Percentiles rank a stretch among this genome's conserved stretches.
Conservation (phyloP, 345 rosid genomes). For the Brassica nigra region DNA sequence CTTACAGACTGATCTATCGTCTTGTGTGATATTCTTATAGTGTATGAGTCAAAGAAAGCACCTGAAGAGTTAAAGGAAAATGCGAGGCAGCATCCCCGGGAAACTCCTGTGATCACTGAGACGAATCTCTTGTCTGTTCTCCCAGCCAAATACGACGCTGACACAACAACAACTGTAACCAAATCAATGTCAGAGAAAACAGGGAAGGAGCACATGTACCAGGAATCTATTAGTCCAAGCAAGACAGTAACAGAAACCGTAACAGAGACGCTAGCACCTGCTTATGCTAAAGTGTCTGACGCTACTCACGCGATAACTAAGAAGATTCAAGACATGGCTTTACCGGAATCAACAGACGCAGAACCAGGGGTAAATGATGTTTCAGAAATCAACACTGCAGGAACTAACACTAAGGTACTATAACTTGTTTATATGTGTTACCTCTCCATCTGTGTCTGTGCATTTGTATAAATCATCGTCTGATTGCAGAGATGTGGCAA, state of each 20-base stretch:
- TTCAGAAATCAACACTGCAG: conserved; percentile 30
- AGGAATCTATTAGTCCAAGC: conserved; percentile 29
- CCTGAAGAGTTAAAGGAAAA: conserved; percentile 52
- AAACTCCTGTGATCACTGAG: conserved; percentile 47
- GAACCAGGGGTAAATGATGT: conserved; percentile 26
- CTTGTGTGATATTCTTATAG: conserved; percentile 40
- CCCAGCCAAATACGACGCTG: conserved; percentile 24
- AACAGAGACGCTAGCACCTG: conserved; percentile 52
- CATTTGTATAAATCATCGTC: background rate
- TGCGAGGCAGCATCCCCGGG: conserved; percentile 56
- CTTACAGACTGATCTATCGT: background rate
- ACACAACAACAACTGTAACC: conserved; percentile 3
- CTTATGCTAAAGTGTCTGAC: conserved; percentile 49
- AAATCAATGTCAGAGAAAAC: too few relatives aligned
- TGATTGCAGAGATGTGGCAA: background rate
- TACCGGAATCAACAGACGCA: conserved; percentile 31
- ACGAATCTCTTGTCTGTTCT: conserved; percentile 47
- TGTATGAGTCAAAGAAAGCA: conserved; percentile 77
- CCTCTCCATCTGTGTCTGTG: background rate
- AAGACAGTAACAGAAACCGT: conserved; percentile 49
- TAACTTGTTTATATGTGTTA: background rate
- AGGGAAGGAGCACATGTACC: too few relatives aligned
- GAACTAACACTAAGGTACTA: conserved; percentile 34
- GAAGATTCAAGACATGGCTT: conserved; percentile 51
- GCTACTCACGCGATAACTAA: conserved; percentile 51